Base-by-base conservation (phyloP, 176 grass and related monocot genomes). In the Carex cristatella region DNA sequence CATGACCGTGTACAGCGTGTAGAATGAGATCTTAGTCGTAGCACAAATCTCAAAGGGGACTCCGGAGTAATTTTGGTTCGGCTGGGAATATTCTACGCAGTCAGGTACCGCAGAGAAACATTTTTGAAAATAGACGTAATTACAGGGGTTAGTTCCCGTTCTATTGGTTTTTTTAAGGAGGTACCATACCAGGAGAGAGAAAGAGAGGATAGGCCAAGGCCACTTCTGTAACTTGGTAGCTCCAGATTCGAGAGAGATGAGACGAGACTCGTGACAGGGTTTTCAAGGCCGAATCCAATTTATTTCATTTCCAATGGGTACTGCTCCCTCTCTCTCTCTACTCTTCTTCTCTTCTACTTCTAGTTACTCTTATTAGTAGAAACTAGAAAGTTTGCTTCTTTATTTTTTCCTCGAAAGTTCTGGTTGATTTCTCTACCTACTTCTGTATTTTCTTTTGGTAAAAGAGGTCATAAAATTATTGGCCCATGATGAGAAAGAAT, bases 301-400 rank as follows among this genome's bases (percentile, higher is more conserved):
- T 28, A 57, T 78, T 51, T 78, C 28, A 31, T 57, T 57, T 76
- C 48, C 74, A 56, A 78, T 78, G 74, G 74, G 74, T 78, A 57
- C 2, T 31, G 1, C 12, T 55, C 13, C 57, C 28, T 78, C 37
- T 42, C 12, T 55, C 13, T 78, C 28, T 78, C 37, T 42, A 14
- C 42, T 16, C 7, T 42, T 70, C 5, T 19, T 77, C 11, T 51
- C 12, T 55, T 69, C 65, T 68, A 38, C 12, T 55, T 69, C 65
- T 68, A 38, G 27, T 13, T 69, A 40, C 14, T 40, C n/a, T 11
- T 55, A 14, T 11, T 49, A 49, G 23, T 55, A 14, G 19, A 56
- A 56, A 77, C 27, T 55, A 31, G 31, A 54, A 55, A 77, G 10
- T 2, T 56, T 55, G n/a, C 48, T 77, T 77, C 48, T 51, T 55